Evolutionary conservation across 331 rosid species (phyloP).

Genomic region (Acacia concinna): DNA sequence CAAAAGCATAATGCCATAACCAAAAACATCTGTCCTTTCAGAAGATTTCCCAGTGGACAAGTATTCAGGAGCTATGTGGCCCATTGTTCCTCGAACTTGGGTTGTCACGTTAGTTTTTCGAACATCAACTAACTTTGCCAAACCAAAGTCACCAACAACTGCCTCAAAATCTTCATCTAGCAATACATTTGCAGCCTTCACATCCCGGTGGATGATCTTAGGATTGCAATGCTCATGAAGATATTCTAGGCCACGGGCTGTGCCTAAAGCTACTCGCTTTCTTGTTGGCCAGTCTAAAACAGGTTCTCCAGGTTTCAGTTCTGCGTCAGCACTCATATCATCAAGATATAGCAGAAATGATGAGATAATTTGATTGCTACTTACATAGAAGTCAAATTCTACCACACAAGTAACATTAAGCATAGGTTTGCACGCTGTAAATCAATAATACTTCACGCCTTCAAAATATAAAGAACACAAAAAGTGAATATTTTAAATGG

Average conservation of each 20-base stretch:
- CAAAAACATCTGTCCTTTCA: constrained; percentile 90
- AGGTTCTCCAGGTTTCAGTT: constrained; percentile 76
- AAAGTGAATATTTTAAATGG: constrained; percentile 14
- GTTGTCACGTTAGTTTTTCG: constrained; percentile 86
- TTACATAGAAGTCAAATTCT: background rate
- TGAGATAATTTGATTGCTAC: constrained; percentile 6
- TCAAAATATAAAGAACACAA: background rate
- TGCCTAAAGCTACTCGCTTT: constrained; percentile 86
- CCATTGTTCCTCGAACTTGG: constrained; percentile 98
- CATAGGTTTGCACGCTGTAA: constrained; percentile 13
- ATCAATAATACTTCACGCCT: constrained; percentile 9
- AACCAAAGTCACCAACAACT: constrained; percentile 92
- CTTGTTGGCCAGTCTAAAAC: constrained; percentile 82
- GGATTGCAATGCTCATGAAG: constrained; percentile 98
- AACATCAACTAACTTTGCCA: constrained; percentile 93
- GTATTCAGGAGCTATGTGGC: constrained; percentile 97
- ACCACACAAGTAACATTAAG: background rate
- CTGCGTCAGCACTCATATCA: constrained; percentile 50
- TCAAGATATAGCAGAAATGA: constrained; percentile 21
- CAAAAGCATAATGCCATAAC: constrained; percentile 92
- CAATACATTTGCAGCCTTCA: constrained; percentile 93
- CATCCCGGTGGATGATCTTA: constrained; percentile 95
- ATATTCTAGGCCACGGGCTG: constrained; percentile 95
- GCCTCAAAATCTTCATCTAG: constrained; percentile 95
- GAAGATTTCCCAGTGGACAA: constrained; percentile 95